These are phyloP conservation scores for Circinella umbellata DNA, from an alignment of 371 early-diverging fungal genomes.

Conservation along the genomic window DNA sequence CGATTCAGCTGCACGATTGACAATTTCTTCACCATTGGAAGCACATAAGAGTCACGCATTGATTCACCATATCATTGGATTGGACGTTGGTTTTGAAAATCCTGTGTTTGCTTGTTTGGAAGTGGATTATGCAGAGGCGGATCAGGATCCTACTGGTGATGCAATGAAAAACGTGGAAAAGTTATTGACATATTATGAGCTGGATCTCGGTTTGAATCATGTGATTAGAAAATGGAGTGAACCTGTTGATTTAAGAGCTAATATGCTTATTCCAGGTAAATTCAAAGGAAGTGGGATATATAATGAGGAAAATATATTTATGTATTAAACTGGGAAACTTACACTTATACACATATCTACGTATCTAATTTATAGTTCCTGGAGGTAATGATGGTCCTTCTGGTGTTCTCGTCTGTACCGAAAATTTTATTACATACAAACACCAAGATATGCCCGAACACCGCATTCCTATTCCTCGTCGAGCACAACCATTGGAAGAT, in stretches of 20 bases:
- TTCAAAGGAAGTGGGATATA: not conserved
- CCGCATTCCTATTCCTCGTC: constrained; percentile 86
- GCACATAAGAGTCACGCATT: constrained; percentile 86
- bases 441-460: constrained; percentile 75
- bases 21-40: constrained; percentile 96
- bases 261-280: constrained; percentile 81
- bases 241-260: constrained; percentile 76
- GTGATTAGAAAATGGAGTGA: constrained; percentile 95
- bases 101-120: constrained; percentile 96
- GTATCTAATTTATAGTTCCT: constrained; percentile 59
- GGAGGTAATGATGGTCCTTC: constrained; percentile 96
- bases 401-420: constrained; percentile 95
- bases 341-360: too few species aligned
- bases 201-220: constrained; percentile 98
- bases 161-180: constrained; percentile 80
- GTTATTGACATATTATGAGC: constrained; percentile 92
- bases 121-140: constrained; percentile 85
- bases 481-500: constrained; percentile 75
- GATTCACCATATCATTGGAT: constrained; percentile 78
- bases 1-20: constrained; percentile 82
- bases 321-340: too few species aligned
- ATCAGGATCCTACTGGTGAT: constrained; percentile 81
- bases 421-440: constrained; percentile 86
- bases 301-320: not conserved
- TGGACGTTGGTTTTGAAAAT: constrained; percentile 98